Percentiles rank a stretch among this genome's conserved stretches.
Evolutionary conservation across 345 rosid genomes (phyloP).

Genomic region (Abelmoschus esculentus): DNA sequence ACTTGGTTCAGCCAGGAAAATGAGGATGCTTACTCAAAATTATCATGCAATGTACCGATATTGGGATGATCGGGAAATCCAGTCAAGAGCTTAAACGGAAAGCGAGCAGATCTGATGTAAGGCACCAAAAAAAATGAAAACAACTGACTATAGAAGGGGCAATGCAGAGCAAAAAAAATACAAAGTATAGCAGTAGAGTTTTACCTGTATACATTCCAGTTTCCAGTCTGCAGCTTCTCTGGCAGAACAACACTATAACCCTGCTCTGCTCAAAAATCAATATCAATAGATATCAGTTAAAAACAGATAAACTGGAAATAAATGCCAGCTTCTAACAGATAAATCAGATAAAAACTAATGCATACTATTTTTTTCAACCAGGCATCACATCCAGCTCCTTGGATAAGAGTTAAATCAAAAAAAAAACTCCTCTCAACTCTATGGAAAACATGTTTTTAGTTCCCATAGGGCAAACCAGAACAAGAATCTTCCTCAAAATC

Average conservation of each 20-base stretch:
- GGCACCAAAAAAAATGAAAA: background rate
- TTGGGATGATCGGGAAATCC: slow-evolving; percentile 85
- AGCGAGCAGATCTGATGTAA: slow-evolving; percentile 56
- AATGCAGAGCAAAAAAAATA: background rate
- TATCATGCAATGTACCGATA: slow-evolving; percentile 82
- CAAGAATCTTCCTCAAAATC: too few relatives aligned
- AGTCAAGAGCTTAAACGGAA: slow-evolving; percentile 70
- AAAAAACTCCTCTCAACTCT: too few relatives aligned
- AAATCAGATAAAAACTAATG: background rate
- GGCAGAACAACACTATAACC: slow-evolving; percentile 94
- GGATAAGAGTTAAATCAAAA: too few relatives aligned
- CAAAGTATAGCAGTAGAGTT: background rate
- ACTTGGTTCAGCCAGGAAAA: slow-evolving; percentile 5
- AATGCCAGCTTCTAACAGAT: background rate
- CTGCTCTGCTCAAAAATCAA: slow-evolving; percentile 45
- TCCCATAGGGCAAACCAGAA: too few relatives aligned
- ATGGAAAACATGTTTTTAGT: too few relatives aligned
- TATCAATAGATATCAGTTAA: background rate
- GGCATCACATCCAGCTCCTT: too few relatives aligned
- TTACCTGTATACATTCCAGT: slow-evolving; percentile 93
- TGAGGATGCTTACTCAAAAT: slow-evolving; percentile 60
- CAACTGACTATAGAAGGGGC: background rate
- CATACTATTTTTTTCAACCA: too few relatives aligned
- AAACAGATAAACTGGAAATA: background rate
- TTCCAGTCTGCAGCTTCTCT: slow-evolving; percentile 80